phyloP scores from a whole-genome alignment of 176 grass and related monocot species.

The Luzula sylvatica region DNA sequence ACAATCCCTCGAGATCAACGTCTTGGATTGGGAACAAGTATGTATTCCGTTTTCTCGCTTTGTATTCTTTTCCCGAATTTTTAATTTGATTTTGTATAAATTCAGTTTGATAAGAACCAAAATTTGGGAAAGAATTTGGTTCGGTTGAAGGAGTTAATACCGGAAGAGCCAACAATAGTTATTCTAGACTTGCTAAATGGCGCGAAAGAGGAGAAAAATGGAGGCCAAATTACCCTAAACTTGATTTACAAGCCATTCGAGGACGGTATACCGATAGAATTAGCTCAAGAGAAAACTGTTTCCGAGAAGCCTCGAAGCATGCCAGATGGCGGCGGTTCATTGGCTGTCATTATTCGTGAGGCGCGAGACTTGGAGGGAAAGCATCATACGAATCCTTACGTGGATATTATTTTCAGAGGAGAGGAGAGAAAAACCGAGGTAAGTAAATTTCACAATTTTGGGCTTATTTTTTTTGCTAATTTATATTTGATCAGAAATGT shows the following conservation, averaged over 20 bases:
- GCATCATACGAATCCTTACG: constrained; percentile 87
- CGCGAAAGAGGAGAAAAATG: constrained; percentile 58
- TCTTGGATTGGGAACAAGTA: constrained; percentile 94
- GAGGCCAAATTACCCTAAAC: constrained; percentile 60
- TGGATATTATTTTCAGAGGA: constrained; percentile 62
- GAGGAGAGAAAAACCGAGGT: constrained; percentile 94
- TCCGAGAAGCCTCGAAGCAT: constrained; percentile 49
- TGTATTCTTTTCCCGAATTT: background rate
- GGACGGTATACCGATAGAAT: constrained; percentile 42
- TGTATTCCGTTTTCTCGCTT: constrained; percentile 8
- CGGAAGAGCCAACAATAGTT: constrained; percentile 47
- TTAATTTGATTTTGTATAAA: constrained; percentile 6
- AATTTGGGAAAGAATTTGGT: constrained; percentile 76
- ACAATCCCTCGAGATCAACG: constrained; percentile 55
- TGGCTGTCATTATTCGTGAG: constrained; percentile 69
- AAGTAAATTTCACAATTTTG: background rate
- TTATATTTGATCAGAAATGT: background rate
- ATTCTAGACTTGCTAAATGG: constrained; percentile 74
- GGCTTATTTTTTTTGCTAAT: background rate
- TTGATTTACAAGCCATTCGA: constrained; percentile 75
- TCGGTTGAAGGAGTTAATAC: constrained; percentile 45
- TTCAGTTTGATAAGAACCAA: constrained; percentile 75
- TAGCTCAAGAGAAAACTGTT: constrained; percentile 16
- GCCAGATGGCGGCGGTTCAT: constrained; percentile 70
- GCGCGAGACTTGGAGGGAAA: constrained; percentile 90